phyloP scores from a whole-genome alignment of 2,329 filamentous ascomycete genomes.

The Thielaviopsis populi region DNA sequence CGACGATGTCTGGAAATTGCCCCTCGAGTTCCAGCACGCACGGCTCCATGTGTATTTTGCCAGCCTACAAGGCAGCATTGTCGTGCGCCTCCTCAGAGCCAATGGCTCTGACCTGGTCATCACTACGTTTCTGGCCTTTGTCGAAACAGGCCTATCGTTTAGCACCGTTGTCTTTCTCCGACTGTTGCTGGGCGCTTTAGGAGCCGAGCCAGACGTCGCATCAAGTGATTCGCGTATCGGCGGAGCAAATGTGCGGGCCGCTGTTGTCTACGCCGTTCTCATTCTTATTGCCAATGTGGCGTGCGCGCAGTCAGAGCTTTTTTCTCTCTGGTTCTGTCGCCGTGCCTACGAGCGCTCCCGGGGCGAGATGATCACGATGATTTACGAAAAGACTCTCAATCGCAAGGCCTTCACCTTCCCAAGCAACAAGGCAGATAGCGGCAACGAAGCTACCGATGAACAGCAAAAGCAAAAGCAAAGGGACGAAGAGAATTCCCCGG shows the following conservation, averaged over 20 bases:
- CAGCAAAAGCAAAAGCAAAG: constrained; percentile 14
- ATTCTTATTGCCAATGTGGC: constrained; percentile 46
- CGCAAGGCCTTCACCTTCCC: constrained; percentile 41
- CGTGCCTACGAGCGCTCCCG: constrained; percentile 70
- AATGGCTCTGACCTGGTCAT: constrained; percentile 69
- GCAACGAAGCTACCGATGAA: constrained; percentile 16
- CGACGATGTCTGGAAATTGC: constrained; percentile 67
- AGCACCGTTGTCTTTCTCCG: constrained; percentile 56
- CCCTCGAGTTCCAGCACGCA: constrained; percentile 67
- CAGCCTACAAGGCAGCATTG: constrained; percentile 55
- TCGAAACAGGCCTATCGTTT: constrained; percentile 43
- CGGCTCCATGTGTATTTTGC: constrained; percentile 61
- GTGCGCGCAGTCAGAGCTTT: constrained; percentile 49
- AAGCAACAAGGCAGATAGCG: constrained; percentile 20
- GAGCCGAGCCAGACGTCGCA: background rate
- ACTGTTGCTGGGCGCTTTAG: constrained; percentile 36
- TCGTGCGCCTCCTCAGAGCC: constrained; percentile 52
- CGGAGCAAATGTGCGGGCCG: constrained; percentile 1
- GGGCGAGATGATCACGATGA: constrained; percentile 71
- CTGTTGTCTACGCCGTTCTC: constrained; percentile 42
- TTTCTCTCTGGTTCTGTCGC: constrained; percentile 68
- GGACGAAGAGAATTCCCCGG: constrained; percentile 23
- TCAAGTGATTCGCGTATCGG: background rate
- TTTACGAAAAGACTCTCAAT: constrained; percentile 62
- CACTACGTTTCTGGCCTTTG: constrained; percentile 45